phyloP scores from a whole-genome alignment of 176 grass and related monocot genomes.

The Oryza officinalis region DNA sequence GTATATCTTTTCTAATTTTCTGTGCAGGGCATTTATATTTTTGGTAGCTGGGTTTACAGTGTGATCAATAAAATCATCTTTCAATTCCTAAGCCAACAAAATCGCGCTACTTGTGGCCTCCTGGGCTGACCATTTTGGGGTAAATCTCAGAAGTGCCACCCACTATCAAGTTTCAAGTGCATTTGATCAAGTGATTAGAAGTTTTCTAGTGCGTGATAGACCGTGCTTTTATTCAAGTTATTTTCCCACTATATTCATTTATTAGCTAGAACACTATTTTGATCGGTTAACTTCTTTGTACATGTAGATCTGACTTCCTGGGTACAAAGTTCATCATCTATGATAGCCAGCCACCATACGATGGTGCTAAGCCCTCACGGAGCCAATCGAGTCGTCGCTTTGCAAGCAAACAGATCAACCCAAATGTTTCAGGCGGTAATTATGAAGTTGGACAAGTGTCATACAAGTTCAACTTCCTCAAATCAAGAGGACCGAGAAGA shows the following conservation, averaged over 20 bases:
- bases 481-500: constrained; percentile 87
- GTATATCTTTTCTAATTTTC: neutral
- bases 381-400: constrained; percentile 68
- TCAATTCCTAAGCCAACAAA: neutral
- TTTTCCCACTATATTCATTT: neutral
- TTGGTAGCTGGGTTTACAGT: neutral
- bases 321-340: constrained; percentile 86
- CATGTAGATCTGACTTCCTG: constrained; percentile 86
- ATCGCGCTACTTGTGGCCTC: neutral
- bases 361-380: constrained; percentile 66
- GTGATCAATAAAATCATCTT: neutral
- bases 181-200: constrained; percentile 5
- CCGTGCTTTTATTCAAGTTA: neutral
- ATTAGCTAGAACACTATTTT: neutral
- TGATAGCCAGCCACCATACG: constrained; percentile 60
- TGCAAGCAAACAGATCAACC: constrained; percentile 83
- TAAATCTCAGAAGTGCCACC: neutral
- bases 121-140: neutral
- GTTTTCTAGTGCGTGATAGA: neutral
- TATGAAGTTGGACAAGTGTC: constrained; percentile 69
- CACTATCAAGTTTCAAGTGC: constrained; percentile 20
- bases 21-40: neutral
- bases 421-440: constrained; percentile 65
- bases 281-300: neutral
- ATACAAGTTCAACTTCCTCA: constrained; percentile 94